These are phyloP conservation scores for Fusarium succisae DNA, from an alignment of 2,329 filamentous ascomycete species.

Conservation along the genomic window DNA sequence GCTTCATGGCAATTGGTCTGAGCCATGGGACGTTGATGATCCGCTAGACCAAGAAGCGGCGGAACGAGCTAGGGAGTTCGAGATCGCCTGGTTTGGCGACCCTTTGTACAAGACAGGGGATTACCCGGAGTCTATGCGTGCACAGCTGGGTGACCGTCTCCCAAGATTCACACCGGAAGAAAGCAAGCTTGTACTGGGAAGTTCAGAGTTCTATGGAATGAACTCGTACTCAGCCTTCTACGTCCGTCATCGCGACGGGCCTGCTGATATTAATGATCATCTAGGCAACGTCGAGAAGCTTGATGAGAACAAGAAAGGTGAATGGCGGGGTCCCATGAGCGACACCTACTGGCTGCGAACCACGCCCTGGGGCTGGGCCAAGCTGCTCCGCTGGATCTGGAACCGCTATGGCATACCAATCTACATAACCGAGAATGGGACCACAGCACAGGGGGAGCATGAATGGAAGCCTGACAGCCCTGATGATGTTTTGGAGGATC, in stretches of 20 bases:
- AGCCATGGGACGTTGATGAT: conserved; percentile 51
- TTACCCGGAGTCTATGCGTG: conserved; percentile 52
- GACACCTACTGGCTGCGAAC: conserved; percentile 53
- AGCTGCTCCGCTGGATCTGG: conserved; percentile 54
- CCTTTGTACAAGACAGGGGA: conserved; percentile 51
- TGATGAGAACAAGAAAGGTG: conserved; percentile 48
- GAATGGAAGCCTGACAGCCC: conserved; percentile 43
- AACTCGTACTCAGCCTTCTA: conserved; percentile 55
- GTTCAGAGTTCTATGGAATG: conserved; percentile 54
- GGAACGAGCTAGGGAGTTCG: conserved; percentile 52
- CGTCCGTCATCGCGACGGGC: conserved; percentile 47
- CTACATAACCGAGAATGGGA: conserved; percentile 55
- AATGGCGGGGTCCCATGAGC: conserved; percentile 48
- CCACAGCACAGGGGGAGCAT: conserved; percentile 52
- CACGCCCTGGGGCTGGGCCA: conserved; percentile 51
- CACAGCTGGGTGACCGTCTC: conserved; percentile 50
- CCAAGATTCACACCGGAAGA: conserved; percentile 52
- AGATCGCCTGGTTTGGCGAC: conserved; percentile 55
- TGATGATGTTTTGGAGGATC: conserved; percentile 50
- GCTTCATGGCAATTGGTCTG: conserved; percentile 54
- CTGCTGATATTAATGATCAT: conserved; percentile 51
- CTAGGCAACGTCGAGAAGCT: conserved; percentile 51
- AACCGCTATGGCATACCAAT: conserved; percentile 52
- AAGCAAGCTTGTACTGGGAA: conserved; percentile 49
- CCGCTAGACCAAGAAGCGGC: conserved; percentile 50